A percentile compares a stretch with the other conserved stretches of the same genome.
Evolutionary conservation across 2,329 filamentous ascomycete genomes (phyloP).

Genomic region (Aspergillus pseudoterreus): DNA sequence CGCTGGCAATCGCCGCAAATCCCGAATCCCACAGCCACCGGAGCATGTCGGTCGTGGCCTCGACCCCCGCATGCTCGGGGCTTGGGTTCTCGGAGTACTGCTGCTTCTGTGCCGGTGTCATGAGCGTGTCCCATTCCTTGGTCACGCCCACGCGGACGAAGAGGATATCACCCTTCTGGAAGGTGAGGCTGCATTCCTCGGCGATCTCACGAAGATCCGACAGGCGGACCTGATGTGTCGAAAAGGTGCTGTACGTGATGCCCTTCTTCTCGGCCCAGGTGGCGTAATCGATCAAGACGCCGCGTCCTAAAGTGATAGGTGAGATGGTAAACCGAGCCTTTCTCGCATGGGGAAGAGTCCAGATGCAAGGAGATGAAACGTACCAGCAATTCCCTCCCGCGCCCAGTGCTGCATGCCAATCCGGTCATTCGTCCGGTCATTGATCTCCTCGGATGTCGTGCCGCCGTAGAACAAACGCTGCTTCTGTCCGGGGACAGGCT

Average conservation of each 20-base stretch:
- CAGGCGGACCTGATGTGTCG: conserved; percentile 38
- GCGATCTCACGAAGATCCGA: conserved; percentile 38
- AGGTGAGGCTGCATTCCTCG: conserved; percentile 40
- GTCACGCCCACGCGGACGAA: conserved; percentile 45
- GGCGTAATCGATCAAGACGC: conserved; percentile 51
- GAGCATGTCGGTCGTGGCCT: conserved; percentile 48
- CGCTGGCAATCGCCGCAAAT: conserved; percentile 57
- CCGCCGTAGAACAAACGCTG: conserved; percentile 50
- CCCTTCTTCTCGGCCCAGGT: conserved; percentile 42
- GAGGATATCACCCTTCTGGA: conserved; percentile 52
- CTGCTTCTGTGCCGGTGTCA: conserved; percentile 30
- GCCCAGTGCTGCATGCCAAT: conserved; percentile 51
- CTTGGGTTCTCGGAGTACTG: conserved; percentile 34
- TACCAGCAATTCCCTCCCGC: conserved; percentile 44
- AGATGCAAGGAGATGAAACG: background rate
- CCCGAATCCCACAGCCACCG: conserved; percentile 58
- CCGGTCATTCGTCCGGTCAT: conserved; percentile 40
- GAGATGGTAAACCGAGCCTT: background rate
- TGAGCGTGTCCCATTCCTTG: conserved; percentile 39
- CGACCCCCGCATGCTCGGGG: conserved; percentile 47
- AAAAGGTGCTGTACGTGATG: conserved; percentile 41
- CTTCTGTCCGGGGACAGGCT: conserved; percentile 32
- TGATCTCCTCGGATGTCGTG: conserved; percentile 45
- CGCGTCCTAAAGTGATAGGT: conserved; percentile 37
- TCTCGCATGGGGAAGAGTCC: background rate